Conservation (phyloP, 805 yeast genomes). For the Schwanniomyces pseudopolymorphus region DNA sequence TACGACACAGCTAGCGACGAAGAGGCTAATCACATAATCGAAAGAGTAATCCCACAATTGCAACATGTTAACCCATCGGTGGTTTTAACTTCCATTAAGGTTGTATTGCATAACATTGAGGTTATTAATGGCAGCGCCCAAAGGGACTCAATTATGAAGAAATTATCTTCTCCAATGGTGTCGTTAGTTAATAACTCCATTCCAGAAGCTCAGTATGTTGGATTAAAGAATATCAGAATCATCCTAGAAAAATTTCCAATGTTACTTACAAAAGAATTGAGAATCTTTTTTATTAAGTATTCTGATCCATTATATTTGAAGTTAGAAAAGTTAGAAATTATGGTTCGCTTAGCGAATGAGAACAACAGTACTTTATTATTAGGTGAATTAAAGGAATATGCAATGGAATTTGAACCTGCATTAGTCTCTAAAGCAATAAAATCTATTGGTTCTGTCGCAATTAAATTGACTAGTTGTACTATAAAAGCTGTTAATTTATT, state of each 20-base stretch:
- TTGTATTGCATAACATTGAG: conserved; percentile 67
- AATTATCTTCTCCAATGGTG: conserved; percentile 81
- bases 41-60: conserved; percentile 88
- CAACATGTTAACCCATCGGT: conserved; percentile 98
- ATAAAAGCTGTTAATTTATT: conserved; percentile 61
- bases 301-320: conserved; percentile 80
- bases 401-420: conserved; percentile 82
- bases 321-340: conserved; percentile 71
- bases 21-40: conserved; percentile 84
- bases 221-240: conserved; percentile 85
- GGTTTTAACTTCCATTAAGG: conserved; percentile 81
- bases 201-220: conserved; percentile 94
- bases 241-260: conserved; percentile 86
- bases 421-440: conserved; percentile 66
- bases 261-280: conserved; percentile 71
- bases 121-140: conserved; percentile 42
- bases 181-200: conserved; percentile 78
- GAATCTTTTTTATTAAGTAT: conserved; percentile 88
- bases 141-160: conserved; percentile 52
- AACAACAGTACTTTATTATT: conserved; percentile 57
- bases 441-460: conserved; percentile 72
- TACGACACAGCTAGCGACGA: conserved; percentile 54
- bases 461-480: conserved; percentile 53
- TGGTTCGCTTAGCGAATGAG: conserved; percentile 66
- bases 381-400: conserved; percentile 74